Base-by-base conservation (phyloP, 1,284 basidiomycete species). In the Coniferiporia weirii region DNA sequence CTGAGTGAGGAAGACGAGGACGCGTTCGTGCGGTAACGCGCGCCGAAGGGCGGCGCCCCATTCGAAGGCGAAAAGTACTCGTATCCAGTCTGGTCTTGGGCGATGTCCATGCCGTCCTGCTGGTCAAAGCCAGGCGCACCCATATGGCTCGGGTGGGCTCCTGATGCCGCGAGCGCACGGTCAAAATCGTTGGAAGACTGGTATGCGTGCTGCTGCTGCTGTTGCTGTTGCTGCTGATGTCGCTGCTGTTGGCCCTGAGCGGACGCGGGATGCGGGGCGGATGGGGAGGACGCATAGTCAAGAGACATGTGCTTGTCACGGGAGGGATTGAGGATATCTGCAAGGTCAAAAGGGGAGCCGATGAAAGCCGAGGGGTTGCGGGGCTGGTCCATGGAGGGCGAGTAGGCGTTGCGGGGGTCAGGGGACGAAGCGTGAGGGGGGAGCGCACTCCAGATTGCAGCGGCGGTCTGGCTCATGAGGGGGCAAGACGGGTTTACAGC, bases 21-120 rank as follows among this genome's bases (percentile, higher is more conserved):
- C 49, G 81, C 82, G 73, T 84, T 85, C 52, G 81, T 76, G 61
- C 84, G 81, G 72, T 87, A 87, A 65, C 85, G 76, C 61, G 80
- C 77, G 57, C 75, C 73, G 69, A 83, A 84, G 8, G 79, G 74
- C 67, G 65, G 69, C 34, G 66, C 64, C 44, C 67, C 67, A 54
- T 71, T 67, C 40, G 76, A 73, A 66, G 75, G 76, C 61, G 78
- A 75, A 70, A 87, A 87, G 57, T 87, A 71, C 69, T 84, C 80
- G 72, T 86, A 87, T 27, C 27, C 27, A 5, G 65, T 71, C 71
- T n/a, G 77, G 78, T 64, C 83, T 81, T 52, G 75, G 58, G 60
- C 65, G 57, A 75, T 72, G 64, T 81, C 78, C 67, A 79, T 73
- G 48, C 66, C 55, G 59, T 82, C 78, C 52, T 70, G 38, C 66